Evolutionary conservation across 352 stramenopile species (phyloP), one percentile per base, ranked within the genome.

Genomic region (Phytophthora ohioensis): DNA sequence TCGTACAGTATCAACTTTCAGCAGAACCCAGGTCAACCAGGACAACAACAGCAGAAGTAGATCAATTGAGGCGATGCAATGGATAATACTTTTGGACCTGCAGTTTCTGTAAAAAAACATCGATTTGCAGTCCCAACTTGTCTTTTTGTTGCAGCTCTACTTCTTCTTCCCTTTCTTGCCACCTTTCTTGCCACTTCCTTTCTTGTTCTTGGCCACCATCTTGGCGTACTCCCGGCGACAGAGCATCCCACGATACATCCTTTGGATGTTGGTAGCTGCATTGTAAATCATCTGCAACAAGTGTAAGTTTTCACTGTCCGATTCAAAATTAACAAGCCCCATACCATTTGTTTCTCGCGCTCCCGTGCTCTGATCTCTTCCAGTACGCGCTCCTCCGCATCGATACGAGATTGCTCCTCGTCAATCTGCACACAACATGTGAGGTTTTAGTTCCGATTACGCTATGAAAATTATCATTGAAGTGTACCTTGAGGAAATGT

Each of bases 1-100:
- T 98, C 94, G 35, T 99, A 99, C 86, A 99, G 87, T 63, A 98
- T 99, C 76, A 98, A 98, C 74, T 98, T 97, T 66, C 73, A 85
- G 59, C 87, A 94, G 71, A 93, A 91, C 59, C 53, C 74, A 35
- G 63, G 57, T 46, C 58, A 74, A 49, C 60, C 57, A 21, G 36
- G 13, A 27, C 56, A 30, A 21, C 54, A 61, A 38, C 56, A 73
- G 38, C 56, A 73, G 43, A 68, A 75, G 64, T 67, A 64, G 32
- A 65, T 35, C 32, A 30, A 42, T n/a, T 15, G 46, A 43, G 27
- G 42, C n/a, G 31, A 27, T 27, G 17, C 17, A 17, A 63, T 21
- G 42, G n/a, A 41, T 35, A 35, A 53, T 60, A 46, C 38, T 51
- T 27, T 57, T 52, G 47, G 53, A n/a, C 43, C 49, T n/a, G 35